Evolutionary conservation across 1,284 basidiomycete species (phyloP), one percentile per base, ranked within the genome.

Genomic region (Boletus mariae): DNA sequence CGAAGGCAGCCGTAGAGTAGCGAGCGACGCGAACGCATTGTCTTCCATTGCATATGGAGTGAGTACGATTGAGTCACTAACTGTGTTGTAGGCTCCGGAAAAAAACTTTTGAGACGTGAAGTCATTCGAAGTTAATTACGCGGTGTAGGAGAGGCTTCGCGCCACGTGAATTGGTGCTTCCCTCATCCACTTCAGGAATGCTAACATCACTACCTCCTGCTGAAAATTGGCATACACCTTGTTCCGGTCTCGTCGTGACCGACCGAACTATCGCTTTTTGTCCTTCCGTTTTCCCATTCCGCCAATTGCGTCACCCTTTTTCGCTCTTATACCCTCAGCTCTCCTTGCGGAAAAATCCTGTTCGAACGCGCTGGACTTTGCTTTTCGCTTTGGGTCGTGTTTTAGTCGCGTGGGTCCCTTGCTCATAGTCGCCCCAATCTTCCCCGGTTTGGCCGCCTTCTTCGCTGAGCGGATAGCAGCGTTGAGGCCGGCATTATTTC

Each of bases 381-480:
- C 57, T 49, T 61, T 68, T 38, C 50, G 42, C 28, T 45, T 58
- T 45, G 60, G 61, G n/a, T 53, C 58, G 45, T 53, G 58, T 48
- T 61, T 62, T 47, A 32, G 25, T 35, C 47, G 61, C 8, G 57
- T 37, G 2, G 56, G 29, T 45, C 25, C 54, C 51, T 54, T 61
- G 57, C 51, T 60, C 56, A 51, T 63, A 57, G 38, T 34, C 15
- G 60, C 52, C 23, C 73, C 72, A 31, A 79, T 75, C 63, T 76
- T 79, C 26, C 50, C 45, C 1, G 85, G 85, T 59, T 81, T 80
- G 26, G 75, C 71, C 9, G 84, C 77, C 72, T 88, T 94, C 73
- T 98, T 97, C 9, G 90, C 92, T 11, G 82, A 82, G 48, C 94
- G 87, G 58, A 96, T 89, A 1, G 92, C 84, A 34, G 89, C 86